Conservation (phyloP, 1,284 basidiomycete species). For the Anthracocystis panici-leucophaei region DNA sequence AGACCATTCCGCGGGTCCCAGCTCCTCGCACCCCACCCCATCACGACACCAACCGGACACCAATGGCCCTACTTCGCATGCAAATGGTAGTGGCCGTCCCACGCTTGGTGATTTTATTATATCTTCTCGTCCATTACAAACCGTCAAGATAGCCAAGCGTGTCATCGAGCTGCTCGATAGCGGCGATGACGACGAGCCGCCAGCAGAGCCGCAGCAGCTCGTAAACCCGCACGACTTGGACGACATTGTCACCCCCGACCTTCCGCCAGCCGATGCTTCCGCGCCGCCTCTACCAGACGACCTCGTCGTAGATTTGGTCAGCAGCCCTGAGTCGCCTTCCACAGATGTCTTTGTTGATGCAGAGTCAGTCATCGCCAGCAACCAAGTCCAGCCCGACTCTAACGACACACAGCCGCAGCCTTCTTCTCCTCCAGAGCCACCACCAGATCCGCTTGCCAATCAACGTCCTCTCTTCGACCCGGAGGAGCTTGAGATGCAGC, state of each 20-base stretch:
- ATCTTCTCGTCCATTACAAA: background rate
- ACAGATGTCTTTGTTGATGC: background rate
- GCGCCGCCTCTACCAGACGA: conserved; percentile 10
- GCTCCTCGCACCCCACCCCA: conserved; percentile 16
- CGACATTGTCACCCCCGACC: conserved; percentile 28
- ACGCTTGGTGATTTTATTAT: conserved; percentile 21
- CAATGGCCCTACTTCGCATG: conserved; percentile 3
- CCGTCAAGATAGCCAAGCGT: conserved; percentile 1
- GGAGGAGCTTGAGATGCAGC: conserved; percentile 32
- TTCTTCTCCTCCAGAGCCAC: conserved; percentile 12
- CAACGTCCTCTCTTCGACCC: conserved; percentile 33
- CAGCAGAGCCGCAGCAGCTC: background rate
- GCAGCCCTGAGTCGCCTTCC: background rate
- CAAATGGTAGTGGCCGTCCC: background rate
- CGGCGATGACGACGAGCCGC: conserved; percentile 19
- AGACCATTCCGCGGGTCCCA: conserved; percentile 3
- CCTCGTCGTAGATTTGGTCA: background rate
- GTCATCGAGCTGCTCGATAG: conserved; percentile 35
- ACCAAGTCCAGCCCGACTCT: background rate
- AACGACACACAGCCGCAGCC: background rate
- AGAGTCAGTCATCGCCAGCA: background rate
- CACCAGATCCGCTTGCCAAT: conserved; percentile 27
- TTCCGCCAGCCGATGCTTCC: conserved; percentile 25
- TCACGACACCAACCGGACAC: conserved; percentile 1
- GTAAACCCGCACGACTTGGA: conserved; percentile 10